A percentile compares a stretch with the other conserved stretches of the same genome.
Conservation (phyloP, 139 green algal species). For the Chlorella sp. region DNA sequence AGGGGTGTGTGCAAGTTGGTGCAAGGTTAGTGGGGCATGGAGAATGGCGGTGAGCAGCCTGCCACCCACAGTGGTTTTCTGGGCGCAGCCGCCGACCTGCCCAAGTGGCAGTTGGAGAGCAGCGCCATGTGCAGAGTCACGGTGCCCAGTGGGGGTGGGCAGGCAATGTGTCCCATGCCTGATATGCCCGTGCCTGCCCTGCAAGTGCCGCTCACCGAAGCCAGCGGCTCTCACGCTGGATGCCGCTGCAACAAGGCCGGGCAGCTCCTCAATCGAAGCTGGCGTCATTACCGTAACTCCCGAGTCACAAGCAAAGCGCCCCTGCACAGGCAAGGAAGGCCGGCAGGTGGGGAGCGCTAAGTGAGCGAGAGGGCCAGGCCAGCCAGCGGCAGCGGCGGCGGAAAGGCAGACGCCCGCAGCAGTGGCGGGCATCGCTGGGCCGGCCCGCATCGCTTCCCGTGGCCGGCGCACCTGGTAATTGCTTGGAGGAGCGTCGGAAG, state of each 20-base stretch:
- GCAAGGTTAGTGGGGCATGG: too few relatives aligned
- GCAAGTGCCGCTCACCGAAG: not conserved
- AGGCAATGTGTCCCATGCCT: too few relatives aligned
- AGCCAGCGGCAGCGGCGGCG: not conserved
- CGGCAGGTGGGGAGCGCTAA: too few relatives aligned
- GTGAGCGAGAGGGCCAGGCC: too few relatives aligned
- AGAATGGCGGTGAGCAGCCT: too few relatives aligned
- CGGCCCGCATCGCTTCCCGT: too few relatives aligned
- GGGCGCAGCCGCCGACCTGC: not conserved
- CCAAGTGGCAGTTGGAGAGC: not conserved
- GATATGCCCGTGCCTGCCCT: too few relatives aligned
- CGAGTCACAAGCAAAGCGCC: not conserved
- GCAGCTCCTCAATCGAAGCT: not conserved
- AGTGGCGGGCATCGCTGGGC: not conserved
- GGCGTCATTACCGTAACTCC: not conserved
- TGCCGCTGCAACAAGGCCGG: not conserved
- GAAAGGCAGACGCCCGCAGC: not conserved
- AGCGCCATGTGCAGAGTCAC: not conserved
- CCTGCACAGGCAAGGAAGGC: not conserved
- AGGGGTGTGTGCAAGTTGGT: too few relatives aligned
- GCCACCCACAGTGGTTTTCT: not conserved
- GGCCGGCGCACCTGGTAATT: too few relatives aligned
- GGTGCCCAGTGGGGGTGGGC: not conserved
- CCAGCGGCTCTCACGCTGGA: not conserved
- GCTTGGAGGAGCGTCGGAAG: not conserved